Evolutionary conservation across 2,329 filamentous ascomycete species (phyloP).

Genomic region (Pyricularia pennisetigena): DNA sequence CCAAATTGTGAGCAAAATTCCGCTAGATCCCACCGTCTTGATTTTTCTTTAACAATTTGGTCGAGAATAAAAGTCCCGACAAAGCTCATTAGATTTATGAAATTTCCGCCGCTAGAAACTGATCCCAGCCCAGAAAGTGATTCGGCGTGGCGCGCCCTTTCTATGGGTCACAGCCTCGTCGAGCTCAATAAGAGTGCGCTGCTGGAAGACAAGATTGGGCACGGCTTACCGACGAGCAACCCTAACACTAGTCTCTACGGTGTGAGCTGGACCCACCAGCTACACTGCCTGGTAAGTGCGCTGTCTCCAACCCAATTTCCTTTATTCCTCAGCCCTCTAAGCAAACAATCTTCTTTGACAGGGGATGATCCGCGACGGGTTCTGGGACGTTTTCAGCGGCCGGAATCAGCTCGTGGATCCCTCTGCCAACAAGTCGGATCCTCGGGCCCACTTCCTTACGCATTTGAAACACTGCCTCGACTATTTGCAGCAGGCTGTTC

Average conservation of each 20-base stretch:
- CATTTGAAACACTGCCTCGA: neutral
- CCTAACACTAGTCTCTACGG: neutral
- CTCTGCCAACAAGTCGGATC: neutral
- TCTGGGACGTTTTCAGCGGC: neutral
- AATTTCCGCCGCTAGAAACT: neutral
- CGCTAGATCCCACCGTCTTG: neutral
- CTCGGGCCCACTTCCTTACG: neutral
- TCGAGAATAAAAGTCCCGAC: neutral
- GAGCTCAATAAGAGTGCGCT: neutral
- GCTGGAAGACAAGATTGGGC: neutral
- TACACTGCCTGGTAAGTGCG: neutral
- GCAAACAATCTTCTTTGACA: neutral
- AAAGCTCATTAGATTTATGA: neutral
- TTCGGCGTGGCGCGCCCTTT: neutral
- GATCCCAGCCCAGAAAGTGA: neutral
- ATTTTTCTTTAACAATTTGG: neutral
- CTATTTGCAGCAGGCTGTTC: neutral
- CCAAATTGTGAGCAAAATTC: neutral
- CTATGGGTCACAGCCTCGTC: neutral
- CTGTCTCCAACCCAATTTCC: neutral
- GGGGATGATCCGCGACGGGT: neutral
- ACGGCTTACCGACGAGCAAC: neutral
- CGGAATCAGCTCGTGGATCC: neutral
- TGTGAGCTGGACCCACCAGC: neutral
- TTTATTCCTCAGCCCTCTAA: neutral